Conservation (phyloP, 2,329 filamentous ascomycete species). For the Colletotrichum eremochloae region DNA sequence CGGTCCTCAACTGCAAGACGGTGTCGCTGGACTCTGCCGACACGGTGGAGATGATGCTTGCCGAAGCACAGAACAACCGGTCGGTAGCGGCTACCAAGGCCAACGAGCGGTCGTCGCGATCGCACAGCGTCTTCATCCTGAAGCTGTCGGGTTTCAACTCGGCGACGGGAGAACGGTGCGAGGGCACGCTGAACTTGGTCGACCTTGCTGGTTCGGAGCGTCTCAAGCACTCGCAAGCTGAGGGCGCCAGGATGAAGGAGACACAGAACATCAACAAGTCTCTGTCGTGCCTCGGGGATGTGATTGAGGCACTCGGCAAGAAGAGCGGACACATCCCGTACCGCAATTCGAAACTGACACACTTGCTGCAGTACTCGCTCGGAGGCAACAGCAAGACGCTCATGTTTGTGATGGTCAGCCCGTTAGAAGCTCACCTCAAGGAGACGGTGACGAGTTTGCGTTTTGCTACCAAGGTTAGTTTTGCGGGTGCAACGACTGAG, state of each 20-base stretch:
- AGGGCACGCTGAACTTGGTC: slow-evolving; percentile 95
- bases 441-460: slow-evolving; percentile 95
- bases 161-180: slow-evolving; percentile 85
- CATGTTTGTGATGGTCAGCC: slow-evolving; percentile 99
- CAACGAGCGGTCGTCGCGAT: slow-evolving; percentile 93
- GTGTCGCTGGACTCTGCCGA: slow-evolving; percentile 83
- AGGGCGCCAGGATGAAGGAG: slow-evolving; percentile 90
- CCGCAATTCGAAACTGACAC: slow-evolving; percentile 96
- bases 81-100: slow-evolving; percentile 97
- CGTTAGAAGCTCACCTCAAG: slow-evolving; percentile 88
- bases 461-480: slow-evolving; percentile 89
- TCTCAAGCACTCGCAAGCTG: slow-evolving; percentile 86
- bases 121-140: slow-evolving; percentile 96
- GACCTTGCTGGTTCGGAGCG: slow-evolving; percentile 95
- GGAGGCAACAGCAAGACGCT: slow-evolving; percentile 97
- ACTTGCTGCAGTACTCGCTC: slow-evolving; percentile 92
- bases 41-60: slow-evolving; percentile 84
- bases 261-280: slow-evolving; percentile 98
- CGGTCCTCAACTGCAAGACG: slow-evolving; percentile 82
- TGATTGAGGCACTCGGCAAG: slow-evolving; percentile 91
- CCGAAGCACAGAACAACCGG: slow-evolving; percentile 85
- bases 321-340: slow-evolving; percentile 91
- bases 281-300: slow-evolving; percentile 90
- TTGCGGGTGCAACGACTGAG: background rate
- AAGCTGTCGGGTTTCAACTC: slow-evolving; percentile 79